Percentiles rank a stretch among this genome's conserved stretches.
phyloP scores from a whole-genome alignment of 1,139 yeast genomes.

The Yamadazyma conglobata region DNA sequence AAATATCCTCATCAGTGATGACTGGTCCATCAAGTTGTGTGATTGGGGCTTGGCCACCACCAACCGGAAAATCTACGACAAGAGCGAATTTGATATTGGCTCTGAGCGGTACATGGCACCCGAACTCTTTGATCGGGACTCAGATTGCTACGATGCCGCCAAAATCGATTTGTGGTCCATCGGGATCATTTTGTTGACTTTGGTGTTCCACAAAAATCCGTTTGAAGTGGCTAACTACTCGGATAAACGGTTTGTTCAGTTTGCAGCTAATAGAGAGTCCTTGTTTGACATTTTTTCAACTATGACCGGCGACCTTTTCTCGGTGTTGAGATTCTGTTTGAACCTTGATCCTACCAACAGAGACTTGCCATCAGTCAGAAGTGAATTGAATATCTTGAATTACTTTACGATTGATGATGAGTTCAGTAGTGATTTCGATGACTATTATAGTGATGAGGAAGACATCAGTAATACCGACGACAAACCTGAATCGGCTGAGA shows the following conservation, averaged over 20 bases:
- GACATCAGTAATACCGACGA: no score
- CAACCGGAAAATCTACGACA: constrained; percentile 46
- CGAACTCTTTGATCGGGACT: constrained; percentile 66
- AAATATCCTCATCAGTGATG: constrained; percentile 74
- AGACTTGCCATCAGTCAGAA: constrained; percentile 55
- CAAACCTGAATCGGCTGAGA: no score
- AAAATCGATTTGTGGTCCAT: constrained; percentile 92
- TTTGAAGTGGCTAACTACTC: constrained; percentile 79
- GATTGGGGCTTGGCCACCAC: constrained; percentile 94
- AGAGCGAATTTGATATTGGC: constrained; percentile 81
- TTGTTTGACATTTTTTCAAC: constrained; percentile 89
- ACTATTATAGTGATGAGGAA: constrained; percentile 20
- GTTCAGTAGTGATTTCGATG: constrained; percentile 47
- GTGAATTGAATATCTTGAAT: constrained; percentile 57
- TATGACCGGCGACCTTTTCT: constrained; percentile 82
- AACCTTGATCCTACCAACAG: constrained; percentile 89
- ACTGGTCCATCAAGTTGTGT: constrained; percentile 77
- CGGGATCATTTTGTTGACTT: constrained; percentile 81
- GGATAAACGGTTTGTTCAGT: constrained; percentile 84
- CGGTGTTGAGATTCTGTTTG: constrained; percentile 72
- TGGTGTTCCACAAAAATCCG: constrained; percentile 89
- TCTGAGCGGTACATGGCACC: constrained; percentile 98
- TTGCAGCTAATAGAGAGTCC: constrained; percentile 84
- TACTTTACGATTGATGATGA: constrained; percentile 86
- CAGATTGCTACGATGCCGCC: constrained; percentile 72